A percentile compares a stretch with the other conserved stretches of the same genome.
phyloP scores from a whole-genome alignment of 495 filamentous ascomycete species.

The Aspergillus olivimuriae region DNA sequence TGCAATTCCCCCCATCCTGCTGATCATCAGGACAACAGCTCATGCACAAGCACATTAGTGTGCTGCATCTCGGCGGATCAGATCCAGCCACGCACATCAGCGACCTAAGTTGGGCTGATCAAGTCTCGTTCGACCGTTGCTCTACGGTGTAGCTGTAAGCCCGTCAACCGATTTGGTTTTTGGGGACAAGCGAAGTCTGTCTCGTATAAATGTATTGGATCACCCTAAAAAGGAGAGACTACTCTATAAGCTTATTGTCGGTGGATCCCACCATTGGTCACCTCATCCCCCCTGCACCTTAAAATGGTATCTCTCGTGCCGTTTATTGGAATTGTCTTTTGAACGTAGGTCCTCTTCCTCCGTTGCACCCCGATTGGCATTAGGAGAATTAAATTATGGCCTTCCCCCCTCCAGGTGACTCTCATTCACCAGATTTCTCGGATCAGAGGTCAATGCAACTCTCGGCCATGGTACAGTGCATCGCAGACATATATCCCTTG shows the following conservation, averaged over 20 bases:
- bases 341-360: constrained; percentile 5
- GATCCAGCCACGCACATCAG: constrained; percentile 16
- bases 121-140: constrained; percentile 4
- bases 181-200: too few relatives aligned
- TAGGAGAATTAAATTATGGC: constrained; percentile 8
- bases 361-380: constrained; percentile 5
- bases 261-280: constrained; percentile 10
- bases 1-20: too few relatives aligned
- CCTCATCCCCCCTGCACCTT: constrained; percentile 2
- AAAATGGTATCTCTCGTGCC: constrained; percentile 8
- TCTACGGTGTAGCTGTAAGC: constrained; percentile 8
- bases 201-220: constrained; percentile 1
- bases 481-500: neutral
- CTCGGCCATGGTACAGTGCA: constrained; percentile 5
- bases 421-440: constrained; percentile 5
- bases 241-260: constrained; percentile 10
- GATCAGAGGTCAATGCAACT: constrained; percentile 4
- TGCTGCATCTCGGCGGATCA: constrained; percentile 17
- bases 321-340: constrained; percentile 7
- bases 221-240: constrained; percentile 1
- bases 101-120: constrained; percentile 14
- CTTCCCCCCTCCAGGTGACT: constrained; percentile 1
- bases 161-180: neutral
- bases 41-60: constrained; percentile 17
- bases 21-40: constrained; percentile 6